Conservation (phyloP, 371 early-diverging fungal genomes). For the Mortierella sp. region DNA sequence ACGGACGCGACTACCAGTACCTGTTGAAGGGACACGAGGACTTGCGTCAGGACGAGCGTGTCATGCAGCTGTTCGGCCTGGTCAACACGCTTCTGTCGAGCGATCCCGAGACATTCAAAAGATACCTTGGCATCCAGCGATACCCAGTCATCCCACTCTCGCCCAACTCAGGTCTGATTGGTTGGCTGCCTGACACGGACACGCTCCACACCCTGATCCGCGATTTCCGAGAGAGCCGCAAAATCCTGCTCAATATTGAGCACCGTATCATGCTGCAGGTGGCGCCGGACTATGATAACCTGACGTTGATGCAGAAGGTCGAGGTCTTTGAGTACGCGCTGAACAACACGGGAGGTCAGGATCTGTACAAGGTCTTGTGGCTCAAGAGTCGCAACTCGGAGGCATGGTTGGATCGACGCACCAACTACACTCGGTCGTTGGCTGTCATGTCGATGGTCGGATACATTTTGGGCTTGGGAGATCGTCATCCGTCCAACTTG, state of each 20-base stretch:
- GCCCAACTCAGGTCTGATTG: conserved; percentile 96
- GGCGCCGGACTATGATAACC: conserved; percentile 95
- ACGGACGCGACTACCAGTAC: conserved; percentile 93
- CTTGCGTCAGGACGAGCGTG: conserved; percentile 98
- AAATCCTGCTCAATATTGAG: conserved; percentile 93
- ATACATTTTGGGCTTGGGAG: conserved; percentile 98
- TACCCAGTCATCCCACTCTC: conserved; percentile 97
- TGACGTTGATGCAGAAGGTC: conserved; percentile 93
- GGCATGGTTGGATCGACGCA: conserved; percentile 95
- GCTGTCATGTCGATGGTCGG: conserved; percentile 99
- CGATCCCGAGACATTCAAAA: conserved; percentile 94
- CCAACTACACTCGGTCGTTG: conserved; percentile 96
- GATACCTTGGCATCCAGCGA: conserved; percentile 92
- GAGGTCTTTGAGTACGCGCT: conserved; percentile 98
- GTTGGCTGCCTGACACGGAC: conserved; percentile 97
- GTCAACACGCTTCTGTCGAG: conserved; percentile 92
- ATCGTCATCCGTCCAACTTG: conserved; percentile 98
- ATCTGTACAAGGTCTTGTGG: conserved; percentile 96
- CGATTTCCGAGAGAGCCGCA: conserved; percentile 90
- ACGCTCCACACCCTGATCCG: conserved; percentile 94
- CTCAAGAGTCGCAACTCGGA: conserved; percentile 96
- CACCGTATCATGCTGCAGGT: conserved; percentile 96
- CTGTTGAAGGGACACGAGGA: conserved; percentile 98
- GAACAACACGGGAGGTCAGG: conserved; percentile 95
- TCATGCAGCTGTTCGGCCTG: conserved; percentile 98